Base-by-base conservation (phyloP, 164 flowering plant genomes). In the Litsea cubeba region DNA sequence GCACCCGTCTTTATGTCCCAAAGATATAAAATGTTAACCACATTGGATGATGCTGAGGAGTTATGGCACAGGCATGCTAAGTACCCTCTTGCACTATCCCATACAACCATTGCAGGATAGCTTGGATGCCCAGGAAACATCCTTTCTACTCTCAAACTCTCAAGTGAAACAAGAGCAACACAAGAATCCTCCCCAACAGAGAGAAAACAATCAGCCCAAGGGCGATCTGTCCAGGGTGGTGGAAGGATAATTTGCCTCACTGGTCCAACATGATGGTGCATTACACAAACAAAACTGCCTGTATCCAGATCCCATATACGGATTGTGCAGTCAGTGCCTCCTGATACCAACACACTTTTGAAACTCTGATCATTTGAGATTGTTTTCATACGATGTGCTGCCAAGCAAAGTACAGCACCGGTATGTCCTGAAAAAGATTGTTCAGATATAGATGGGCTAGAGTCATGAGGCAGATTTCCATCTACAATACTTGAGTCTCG, bases 1-100 rank as follows among this genome's bases (percentile, higher is more conserved):
- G 90, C 88, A 81, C 99, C 99, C 15, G 97, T 88, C 79, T 94
- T 92, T 69, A 94, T 81, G 78, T 96, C 99, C 99, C 99, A 96
- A 76, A 96, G 87, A 82, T 82, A 91, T 46, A 96, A 80, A 70
- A 84, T 80, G 82, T 89, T 94, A 77, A 71, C 70, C 1, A 79
- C 74, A 79, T 86, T 89, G 49, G 85, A 71, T 71, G 78, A 75
- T 79, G 86, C 84, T 68, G 85, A 79, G 75, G 67, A 74, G 68
- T 80, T 80, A 69, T 75, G 83, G 77, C 92, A 89, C 3, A 96
- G 85, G 76, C 95, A 90, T 28, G 97, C 98, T 69, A 96, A 70
- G 81, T 94, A 96, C 70, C 98, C 97, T 86, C 93, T 89, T 65
- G 71, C 76, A 79, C 97, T 83, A 85, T 96, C 97, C 99, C 99